Evolutionary conservation across 192 early-diverging fungal species (phyloP), one percentile per base, ranked within the genome.

Genomic region (Mortierella hygrophila): DNA sequence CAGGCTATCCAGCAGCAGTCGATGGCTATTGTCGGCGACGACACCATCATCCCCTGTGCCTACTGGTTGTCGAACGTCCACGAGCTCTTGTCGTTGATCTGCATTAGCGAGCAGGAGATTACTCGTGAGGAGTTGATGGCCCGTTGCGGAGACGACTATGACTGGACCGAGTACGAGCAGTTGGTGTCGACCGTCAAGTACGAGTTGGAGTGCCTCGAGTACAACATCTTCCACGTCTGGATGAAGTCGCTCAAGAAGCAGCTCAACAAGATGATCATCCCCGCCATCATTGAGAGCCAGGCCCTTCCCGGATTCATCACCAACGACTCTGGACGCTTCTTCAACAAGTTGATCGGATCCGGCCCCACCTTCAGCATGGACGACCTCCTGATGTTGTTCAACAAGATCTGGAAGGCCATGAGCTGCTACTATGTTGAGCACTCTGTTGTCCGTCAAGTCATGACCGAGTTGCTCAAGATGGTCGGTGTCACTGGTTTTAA

Each of bases 1-100:
- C 92, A 94, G 69, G 91, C 94, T 1, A 90, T 96, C 60, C 94
- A 96, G 85, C 93, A 94, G 78, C 93, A 94, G 75, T 94, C 92
- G 21, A 91, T 93, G 75, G 92, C 91, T 70, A 79, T 82, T 82
- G 80, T 76, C 23, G 95, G 96, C 77, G 96, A 97, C 75, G 96
- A 96, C 74, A 95, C 96, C 21, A 90, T 93, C 78, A 85, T 86
- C 89, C 96, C 94, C 29, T 94, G 94, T 63, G 97, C 96, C 20
- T 99, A 98, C 93, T 99, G 99, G 99, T 90, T 99, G 40, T 97
- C 97, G 40, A 99, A 99, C 87, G 95, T 96, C 32, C 98, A 96
- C 85, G 99, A 99, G 91, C 91, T 99, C 21, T 89, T 98, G 84
- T 97, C 97, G 44, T 93, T 98, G 78, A 95, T 98, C 78, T 88